These are phyloP conservation scores for Umbelopsis sp. DNA, from an alignment of 192 early-diverging fungal genomes.

Conservation along the genomic window DNA sequence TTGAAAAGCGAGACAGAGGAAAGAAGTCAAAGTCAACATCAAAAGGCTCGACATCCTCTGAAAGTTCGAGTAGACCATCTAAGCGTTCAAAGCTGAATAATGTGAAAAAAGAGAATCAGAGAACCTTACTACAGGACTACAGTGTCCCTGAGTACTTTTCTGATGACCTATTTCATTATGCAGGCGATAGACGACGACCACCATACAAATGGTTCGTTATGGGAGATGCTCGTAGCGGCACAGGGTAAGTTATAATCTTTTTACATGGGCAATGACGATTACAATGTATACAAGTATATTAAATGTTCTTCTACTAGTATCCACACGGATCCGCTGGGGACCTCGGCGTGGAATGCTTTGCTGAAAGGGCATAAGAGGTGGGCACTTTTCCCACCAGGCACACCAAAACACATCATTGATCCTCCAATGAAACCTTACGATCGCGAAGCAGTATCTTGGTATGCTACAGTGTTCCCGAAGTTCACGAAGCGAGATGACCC, in stretches of 20 bases:
- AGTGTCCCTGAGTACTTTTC: conserved; percentile 69
- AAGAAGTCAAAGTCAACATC: conserved; percentile 18
- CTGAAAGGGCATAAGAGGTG: conserved; percentile 75
- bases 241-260: conserved; percentile 50
- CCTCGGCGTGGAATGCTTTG: conserved; percentile 81
- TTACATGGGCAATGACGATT: neutral
- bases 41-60: conserved; percentile 8
- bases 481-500: conserved; percentile 38
- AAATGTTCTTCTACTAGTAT: conserved; percentile 32
- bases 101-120: neutral
- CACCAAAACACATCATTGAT: conserved; percentile 59
- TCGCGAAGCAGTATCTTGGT: conserved; percentile 78
- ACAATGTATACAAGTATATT: too few species aligned
- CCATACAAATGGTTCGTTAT: conserved; percentile 81
- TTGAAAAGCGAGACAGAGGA: conserved; percentile 46
- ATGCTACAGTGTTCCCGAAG: conserved; percentile 60
- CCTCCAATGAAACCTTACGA: conserved; percentile 63
- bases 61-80: neutral
- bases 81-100: neutral
- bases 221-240: conserved; percentile 72
- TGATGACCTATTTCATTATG: conserved; percentile 71
- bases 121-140: conserved; percentile 63
- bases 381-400: conserved; percentile 76
- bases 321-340: conserved; percentile 76
- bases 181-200: conserved; percentile 63